Conservation (phyloP, 2,329 filamentous ascomycete species). For the Pseudogymnoascus sp. region DNA sequence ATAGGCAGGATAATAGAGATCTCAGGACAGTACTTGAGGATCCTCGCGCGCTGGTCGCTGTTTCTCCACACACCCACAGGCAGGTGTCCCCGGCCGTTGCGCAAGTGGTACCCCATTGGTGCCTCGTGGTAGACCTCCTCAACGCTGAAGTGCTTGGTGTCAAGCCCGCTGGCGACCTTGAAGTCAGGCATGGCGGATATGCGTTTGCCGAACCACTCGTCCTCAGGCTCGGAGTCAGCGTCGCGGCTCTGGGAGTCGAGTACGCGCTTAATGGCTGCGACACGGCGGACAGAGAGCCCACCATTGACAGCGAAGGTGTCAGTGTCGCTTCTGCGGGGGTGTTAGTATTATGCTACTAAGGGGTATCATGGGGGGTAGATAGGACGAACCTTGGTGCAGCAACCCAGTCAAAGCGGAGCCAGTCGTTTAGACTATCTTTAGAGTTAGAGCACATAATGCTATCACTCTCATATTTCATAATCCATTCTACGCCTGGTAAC, state of each 20-base stretch:
- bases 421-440: slow-evolving; percentile 41
- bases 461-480: slow-evolving; percentile 47
- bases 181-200: slow-evolving; percentile 40
- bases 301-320: slow-evolving; percentile 44
- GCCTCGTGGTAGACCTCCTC: slow-evolving; percentile 43
- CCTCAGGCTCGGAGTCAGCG: slow-evolving; percentile 44
- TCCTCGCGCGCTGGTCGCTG: slow-evolving; percentile 34
- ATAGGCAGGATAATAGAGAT: slow-evolving; percentile 48
- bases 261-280: slow-evolving; percentile 42
- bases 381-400: slow-evolving; percentile 39
- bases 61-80: slow-evolving; percentile 41
- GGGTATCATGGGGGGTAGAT: neutral
- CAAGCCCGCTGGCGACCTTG: slow-evolving; percentile 34
- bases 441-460: slow-evolving; percentile 49
- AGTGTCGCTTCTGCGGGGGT: slow-evolving; percentile 27
- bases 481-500: slow-evolving; percentile 43
- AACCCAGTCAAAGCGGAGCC: slow-evolving; percentile 47
- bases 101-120: slow-evolving; percentile 48
- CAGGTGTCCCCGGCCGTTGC: slow-evolving; percentile 36
- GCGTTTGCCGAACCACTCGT: slow-evolving; percentile 46
- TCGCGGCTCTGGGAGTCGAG: slow-evolving; percentile 42
- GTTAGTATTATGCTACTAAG: neutral
- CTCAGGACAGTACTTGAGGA: slow-evolving; percentile 50
- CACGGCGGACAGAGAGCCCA: slow-evolving; percentile 44
- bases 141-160: slow-evolving; percentile 38